Evolutionary conservation across 345 rosid genomes (phyloP), one percentile per base, ranked within the genome.

Genomic region (Xanthoceras sorbifolium): DNA sequence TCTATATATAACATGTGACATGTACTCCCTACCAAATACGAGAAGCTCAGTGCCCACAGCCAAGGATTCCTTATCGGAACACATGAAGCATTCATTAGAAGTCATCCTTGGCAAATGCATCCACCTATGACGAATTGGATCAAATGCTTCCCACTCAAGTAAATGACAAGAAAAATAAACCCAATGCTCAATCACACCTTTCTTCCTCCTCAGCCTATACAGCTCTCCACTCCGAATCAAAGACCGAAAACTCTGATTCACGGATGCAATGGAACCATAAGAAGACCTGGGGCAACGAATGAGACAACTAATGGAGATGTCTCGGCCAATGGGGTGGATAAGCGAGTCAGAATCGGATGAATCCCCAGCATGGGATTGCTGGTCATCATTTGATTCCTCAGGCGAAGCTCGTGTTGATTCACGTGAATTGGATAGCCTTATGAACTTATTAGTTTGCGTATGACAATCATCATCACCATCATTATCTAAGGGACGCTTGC

Each of bases 21-120:
- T 42, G 31, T 0, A 82, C 61, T 90, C 96, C 86, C 86, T 88
- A 15, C 97, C 95, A 77, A 94, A 90, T 28, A 94, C 98, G 55
- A 94, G 97, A 34, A 94, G 91, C 63, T 94, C 97, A 1, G 98
- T 94, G 29, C 98, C 98, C 78, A 94, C 98, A 29, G 97, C 98
- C 81, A 94, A 78, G 29, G 98, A 94, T 80, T 94, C 98, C 82
- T 91, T 92, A 73, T 94, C 98, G 0, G 94, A 87, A 64, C 86
- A 90, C 86, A 84, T 91, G 77, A 91, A 92, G 81, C 86, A 89
- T 7, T 88, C 97, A 42, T 90, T 87, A 3, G 87, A 86, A 82
- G 91, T 81, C 92, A 92, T 94, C 57, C 82, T 79, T 4, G 98
- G 98, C 71, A 94, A 76, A 84, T 85, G 91, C 98, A 92, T 91